Conservation (phyloP, 1,284 basidiomycete species). For the Marasmius fiardii region DNA sequence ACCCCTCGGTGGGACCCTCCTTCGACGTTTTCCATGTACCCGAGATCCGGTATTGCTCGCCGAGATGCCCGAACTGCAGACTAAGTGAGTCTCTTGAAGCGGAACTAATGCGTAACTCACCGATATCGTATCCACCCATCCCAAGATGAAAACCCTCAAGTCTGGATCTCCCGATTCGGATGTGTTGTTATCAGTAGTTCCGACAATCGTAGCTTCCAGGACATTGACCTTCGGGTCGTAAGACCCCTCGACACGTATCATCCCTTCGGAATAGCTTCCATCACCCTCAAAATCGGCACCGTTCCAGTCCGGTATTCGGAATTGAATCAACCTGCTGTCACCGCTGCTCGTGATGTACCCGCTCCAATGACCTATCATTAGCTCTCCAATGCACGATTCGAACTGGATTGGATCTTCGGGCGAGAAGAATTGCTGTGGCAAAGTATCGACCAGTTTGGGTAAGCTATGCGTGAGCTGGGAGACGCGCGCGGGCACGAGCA, state of each 20-base stretch:
- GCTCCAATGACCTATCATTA: constrained; percentile 9
- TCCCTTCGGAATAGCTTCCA: constrained; percentile 6
- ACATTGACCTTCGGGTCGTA: background rate
- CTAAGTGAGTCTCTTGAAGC: no score
- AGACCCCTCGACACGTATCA: background rate
- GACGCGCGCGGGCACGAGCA: background rate
- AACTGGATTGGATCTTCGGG: constrained; percentile 1
- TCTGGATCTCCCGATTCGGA: background rate
- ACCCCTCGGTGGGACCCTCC: background rate
- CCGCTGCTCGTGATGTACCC: constrained; percentile 4
- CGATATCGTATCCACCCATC: background rate
- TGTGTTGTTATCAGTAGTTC: background rate
- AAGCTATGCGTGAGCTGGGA: background rate
- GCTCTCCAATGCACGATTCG: background rate
- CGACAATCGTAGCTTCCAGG: background rate
- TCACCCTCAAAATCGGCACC: background rate
- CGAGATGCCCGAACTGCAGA: background rate
- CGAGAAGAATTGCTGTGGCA: background rate
- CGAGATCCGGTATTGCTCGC: background rate
- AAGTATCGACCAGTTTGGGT: background rate
- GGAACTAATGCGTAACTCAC: background rate
- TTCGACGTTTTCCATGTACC: background rate
- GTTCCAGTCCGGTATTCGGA: constrained; percentile 3
- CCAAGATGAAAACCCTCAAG: background rate
- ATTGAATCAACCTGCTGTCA: constrained; percentile 5